Base-by-base conservation (phyloP, 2,329 filamentous ascomycete genomes). In the Penicillium capsulatum region DNA sequence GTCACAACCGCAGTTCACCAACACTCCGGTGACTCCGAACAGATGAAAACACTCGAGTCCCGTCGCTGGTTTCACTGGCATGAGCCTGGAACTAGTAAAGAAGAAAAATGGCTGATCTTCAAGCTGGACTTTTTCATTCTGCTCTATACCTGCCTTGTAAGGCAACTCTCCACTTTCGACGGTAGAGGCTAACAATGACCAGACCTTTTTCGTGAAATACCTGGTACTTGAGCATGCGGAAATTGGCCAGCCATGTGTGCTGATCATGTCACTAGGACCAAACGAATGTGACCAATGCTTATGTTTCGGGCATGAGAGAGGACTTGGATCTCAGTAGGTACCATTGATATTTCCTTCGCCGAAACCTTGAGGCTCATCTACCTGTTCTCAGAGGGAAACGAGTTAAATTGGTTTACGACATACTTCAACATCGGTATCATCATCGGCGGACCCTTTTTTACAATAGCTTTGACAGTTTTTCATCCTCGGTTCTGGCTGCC, bases 81-180 rank as follows among this genome's bases (percentile, higher is more conserved):
- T 42, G 65, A 70, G 32, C 63, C 65, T 1, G 61, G 61, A 19
- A 70, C 66, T 0, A 62, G 58, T 7, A 55, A 54, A 2, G 60
- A 64, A 24, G 38, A 75, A 48, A 72, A 72, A 47, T 57, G 53
- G 26, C 64, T 75, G 16, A 62, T 73, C 17, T 62, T 70, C 42
- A 75, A 75, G 50, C 62, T 74, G 11, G 72, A 74, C 47, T 68
- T 65, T 53, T 72, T 42, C 37, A 55, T 75, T 45, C 53, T 68
- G 4, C 56, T 53, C 15, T 67, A 64, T 38, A 61, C 59, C 3
- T 74, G 71, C 31, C 48, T 75, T 1, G 22, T 24, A 24, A 7
- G 22, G 11, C 22, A 24, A 24, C 22, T 11, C 22, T 24, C 22
- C 11, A 24, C 22, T 11, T 7, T 24, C 11, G 7, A 7, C 7